Evolutionary conservation across 192 early-diverging fungal species (phyloP), one percentile per base, ranked within the genome.

Genomic region (Coemansia sp.): DNA sequence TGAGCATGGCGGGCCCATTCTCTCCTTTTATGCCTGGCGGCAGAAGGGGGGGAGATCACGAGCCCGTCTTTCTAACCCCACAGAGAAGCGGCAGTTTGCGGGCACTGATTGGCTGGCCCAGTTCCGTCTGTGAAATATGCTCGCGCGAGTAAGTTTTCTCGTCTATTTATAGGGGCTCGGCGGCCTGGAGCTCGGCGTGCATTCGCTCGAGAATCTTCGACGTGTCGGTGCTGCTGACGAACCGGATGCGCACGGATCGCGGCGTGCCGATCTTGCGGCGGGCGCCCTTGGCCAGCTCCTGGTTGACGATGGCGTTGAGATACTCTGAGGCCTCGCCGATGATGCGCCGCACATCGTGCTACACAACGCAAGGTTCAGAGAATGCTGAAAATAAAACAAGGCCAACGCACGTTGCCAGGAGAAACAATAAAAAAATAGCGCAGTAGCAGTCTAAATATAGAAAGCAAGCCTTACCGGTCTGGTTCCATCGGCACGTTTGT

Each of bases 281-380:
- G 5, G 38, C 46, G 14, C 61, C 64, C 32, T 50, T 51, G 25
- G 25, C 53, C 25, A 75, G 65, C 58, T 69, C 66, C 30, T 54
- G 58, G 58, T 75, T 75, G 14, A 75, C 58, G 12, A 75, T 47
- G 12, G 47, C 54, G 46, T 54, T 62, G 17, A 75, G 65, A 44
- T 75, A 69, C 30, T 60, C 59, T n/a, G 65, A 35, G 45, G 73
- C 60, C 23, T 75, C 73, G 20, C 34, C n/a, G 54, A 75, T 60
- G 29, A 69, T 46, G 42, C 50, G 60, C 46, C 62, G 73, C 21
- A 75, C 54, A 25, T 69, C 46, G 35, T 45, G 54, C 73, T 75
- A 75, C 45, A 70, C 11, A 14, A 12, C 15, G n/a, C n/a, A n/a
- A n/a, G n/a, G n/a, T n/a, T n/a, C 32, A 5, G 47, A 30, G 29